Conservation (phyloP, 1,284 basidiomycete genomes). For the Inonotus hispidus region DNA sequence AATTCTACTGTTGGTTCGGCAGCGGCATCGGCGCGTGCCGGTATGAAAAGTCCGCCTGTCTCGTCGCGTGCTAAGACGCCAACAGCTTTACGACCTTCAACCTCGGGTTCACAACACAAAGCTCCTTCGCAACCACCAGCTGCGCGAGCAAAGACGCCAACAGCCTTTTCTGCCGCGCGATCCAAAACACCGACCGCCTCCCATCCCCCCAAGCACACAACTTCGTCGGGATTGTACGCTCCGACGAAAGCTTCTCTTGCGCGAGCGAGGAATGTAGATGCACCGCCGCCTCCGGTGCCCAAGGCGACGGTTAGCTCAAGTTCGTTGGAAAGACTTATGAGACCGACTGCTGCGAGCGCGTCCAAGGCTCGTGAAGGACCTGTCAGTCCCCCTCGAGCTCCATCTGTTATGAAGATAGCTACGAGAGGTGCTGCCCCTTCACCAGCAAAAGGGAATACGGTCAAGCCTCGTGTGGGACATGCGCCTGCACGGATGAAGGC, state of each 20-base stretch:
- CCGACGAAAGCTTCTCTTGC: slow-evolving; percentile 76
- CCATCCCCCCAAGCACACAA: slow-evolving; percentile 12
- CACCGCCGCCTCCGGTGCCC: slow-evolving; percentile 42
- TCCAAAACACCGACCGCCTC: slow-evolving; percentile 24
- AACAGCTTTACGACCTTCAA: slow-evolving; percentile 29
- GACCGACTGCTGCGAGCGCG: slow-evolving; percentile 70
- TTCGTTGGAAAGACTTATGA: slow-evolving; percentile 58
- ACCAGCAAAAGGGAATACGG: slow-evolving; percentile 19
- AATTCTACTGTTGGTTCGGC: slow-evolving; percentile 32
- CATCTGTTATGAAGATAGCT: slow-evolving; percentile 20
- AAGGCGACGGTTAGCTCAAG: slow-evolving; percentile 43
- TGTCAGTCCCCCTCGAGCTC: slow-evolving; percentile 24
- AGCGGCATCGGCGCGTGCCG: slow-evolving; percentile 30
- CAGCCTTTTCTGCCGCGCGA: slow-evolving; percentile 16
- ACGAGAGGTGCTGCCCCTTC: slow-evolving; percentile 19
- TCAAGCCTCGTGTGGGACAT: slow-evolving; percentile 24
- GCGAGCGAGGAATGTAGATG: slow-evolving; percentile 48
- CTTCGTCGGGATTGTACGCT: slow-evolving; percentile 52
- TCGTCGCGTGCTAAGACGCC: slow-evolving; percentile 44
- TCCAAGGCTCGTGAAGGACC: slow-evolving; percentile 39
- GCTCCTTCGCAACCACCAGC: slow-evolving; percentile 28
- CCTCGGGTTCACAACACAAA: slow-evolving; percentile 32
- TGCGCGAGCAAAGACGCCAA: slow-evolving; percentile 42
- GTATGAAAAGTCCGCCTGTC: slow-evolving; percentile 38
- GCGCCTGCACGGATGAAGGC: slow-evolving; percentile 18